Evolutionary conservation across 1,139 yeast species (phyloP).

Genomic region (Pichia sp.): DNA sequence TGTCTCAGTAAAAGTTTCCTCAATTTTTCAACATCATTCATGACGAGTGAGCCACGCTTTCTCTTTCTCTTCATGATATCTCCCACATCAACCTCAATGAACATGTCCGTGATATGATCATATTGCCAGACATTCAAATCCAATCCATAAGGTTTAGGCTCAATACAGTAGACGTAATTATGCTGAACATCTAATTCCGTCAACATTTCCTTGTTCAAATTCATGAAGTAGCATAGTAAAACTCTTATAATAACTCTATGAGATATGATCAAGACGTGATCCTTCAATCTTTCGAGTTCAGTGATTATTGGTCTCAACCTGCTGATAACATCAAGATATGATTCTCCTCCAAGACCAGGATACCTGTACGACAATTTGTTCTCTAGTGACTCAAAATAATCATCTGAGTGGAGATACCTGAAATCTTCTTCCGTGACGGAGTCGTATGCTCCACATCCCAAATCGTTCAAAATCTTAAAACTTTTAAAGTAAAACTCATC

Average conservation of each 20-base stretch:
- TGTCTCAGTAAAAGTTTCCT: slow-evolving; percentile 11
- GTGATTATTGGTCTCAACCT: slow-evolving; percentile 28
- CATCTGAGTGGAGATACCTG: slow-evolving; percentile 19
- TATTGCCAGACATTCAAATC: slow-evolving; percentile 29
- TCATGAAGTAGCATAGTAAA: slow-evolving; percentile 29
- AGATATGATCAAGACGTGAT: slow-evolving; percentile 28
- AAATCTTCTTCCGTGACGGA: slow-evolving; percentile 25
- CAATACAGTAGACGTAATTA: slow-evolving; percentile 28
- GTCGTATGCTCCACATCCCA: slow-evolving; percentile 28
- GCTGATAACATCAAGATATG: slow-evolving; percentile 28
- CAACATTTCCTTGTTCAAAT: slow-evolving; percentile 27
- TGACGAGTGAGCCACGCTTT: slow-evolving; percentile 19
- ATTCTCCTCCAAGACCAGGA: slow-evolving; percentile 30
- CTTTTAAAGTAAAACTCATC: slow-evolving; percentile 25
- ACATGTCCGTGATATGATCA: slow-evolving; percentile 26
- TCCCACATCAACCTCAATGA: slow-evolving; percentile 29
- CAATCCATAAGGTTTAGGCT: slow-evolving; percentile 30
- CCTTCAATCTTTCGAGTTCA: slow-evolving; percentile 28
- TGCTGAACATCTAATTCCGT: slow-evolving; percentile 30
- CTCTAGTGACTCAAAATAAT: slow-evolving; percentile 22
- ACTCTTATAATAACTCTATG: slow-evolving; percentile 29
- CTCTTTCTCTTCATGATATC: slow-evolving; percentile 27
- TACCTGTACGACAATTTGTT: slow-evolving; percentile 26
- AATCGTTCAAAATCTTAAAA: slow-evolving; percentile 28
- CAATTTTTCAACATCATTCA: slow-evolving; percentile 15